Percentiles rank a stretch among this genome's conserved stretches.
Conservation (phyloP, 2,329 filamentous ascomycete genomes). For the Calycina herbarum region DNA sequence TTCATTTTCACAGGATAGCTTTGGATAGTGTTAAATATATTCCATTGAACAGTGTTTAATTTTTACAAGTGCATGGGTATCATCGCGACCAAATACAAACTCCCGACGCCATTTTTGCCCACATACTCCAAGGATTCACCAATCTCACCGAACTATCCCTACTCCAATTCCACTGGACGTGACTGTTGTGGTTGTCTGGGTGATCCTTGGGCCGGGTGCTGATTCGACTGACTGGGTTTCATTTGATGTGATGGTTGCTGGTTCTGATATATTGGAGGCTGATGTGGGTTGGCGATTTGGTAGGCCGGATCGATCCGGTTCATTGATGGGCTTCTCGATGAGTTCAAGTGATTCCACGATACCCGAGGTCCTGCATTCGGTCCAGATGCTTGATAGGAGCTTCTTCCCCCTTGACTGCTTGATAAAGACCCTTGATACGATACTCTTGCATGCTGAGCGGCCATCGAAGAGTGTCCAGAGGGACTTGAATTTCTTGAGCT, state of each 20-base stretch:
- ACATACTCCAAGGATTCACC: background rate
- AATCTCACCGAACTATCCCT: background rate
- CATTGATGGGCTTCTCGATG: conserved; percentile 15
- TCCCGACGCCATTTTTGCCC: background rate
- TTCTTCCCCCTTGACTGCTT: background rate
- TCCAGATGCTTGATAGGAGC: background rate
- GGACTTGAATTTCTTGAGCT: conserved; percentile 13
- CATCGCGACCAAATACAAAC: conserved; percentile 1
- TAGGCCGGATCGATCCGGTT: conserved; percentile 4
- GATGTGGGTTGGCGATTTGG: conserved; percentile 13
- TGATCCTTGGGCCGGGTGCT: background rate
- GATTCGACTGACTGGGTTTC: background rate
- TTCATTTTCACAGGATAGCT: conserved; percentile 7
- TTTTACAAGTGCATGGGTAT: background rate
- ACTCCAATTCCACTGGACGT: conserved; percentile 11
- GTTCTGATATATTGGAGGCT: background rate
- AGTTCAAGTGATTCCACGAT: conserved; percentile 18
- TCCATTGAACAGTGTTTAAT: conserved; percentile 2
- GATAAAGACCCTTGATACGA: conserved; percentile 11
- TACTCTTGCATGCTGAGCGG: background rate
- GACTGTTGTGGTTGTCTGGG: background rate
- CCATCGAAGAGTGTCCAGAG: conserved; percentile 8
- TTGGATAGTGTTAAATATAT: conserved; percentile 9
- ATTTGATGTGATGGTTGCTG: background rate
- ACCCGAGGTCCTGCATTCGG: conserved; percentile 15